Conservation (phyloP, 2,329 filamentous ascomycete genomes). For the Phialocephala sp. region DNA sequence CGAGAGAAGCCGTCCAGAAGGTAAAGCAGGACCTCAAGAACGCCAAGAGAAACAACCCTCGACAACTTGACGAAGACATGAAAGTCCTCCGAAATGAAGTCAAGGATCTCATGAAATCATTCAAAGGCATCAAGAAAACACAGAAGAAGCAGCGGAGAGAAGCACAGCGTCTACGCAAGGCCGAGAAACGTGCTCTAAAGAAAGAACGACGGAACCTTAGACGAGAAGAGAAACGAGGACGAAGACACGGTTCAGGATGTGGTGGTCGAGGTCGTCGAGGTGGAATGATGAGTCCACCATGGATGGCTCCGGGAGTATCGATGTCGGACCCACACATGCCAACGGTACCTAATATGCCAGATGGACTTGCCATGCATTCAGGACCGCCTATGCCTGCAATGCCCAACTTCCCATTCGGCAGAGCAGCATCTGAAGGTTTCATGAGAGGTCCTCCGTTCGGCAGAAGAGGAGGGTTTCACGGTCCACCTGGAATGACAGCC, state of each 20-base stretch:
- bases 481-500: conserved; percentile 17
- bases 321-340: neutral
- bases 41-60: conserved; percentile 38
- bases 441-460: conserved; percentile 13
- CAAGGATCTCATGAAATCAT: conserved; percentile 51
- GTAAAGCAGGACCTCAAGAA: conserved; percentile 52
- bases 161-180: conserved; percentile 27
- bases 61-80: conserved; percentile 40
- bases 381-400: conserved; percentile 15
- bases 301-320: conserved; percentile 9
- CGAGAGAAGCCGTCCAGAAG: conserved; percentile 50
- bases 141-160: conserved; percentile 44
- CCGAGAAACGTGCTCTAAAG: conserved; percentile 23
- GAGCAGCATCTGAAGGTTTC: conserved; percentile 21
- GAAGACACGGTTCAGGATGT: conserved; percentile 41
- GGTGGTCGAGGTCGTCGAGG: conserved; percentile 6
- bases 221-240: conserved; percentile 42
- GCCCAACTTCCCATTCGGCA: conserved; percentile 27
- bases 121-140: conserved; percentile 49
- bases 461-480: neutral
- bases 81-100: conserved; percentile 51
- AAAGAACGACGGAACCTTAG: conserved; percentile 29
- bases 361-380: neutral
- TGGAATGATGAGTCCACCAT: neutral
- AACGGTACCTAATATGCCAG: conserved; percentile 10